phyloP scores from a whole-genome alignment of 2,329 filamentous ascomycete species.

The Fusarium penzigii region DNA sequence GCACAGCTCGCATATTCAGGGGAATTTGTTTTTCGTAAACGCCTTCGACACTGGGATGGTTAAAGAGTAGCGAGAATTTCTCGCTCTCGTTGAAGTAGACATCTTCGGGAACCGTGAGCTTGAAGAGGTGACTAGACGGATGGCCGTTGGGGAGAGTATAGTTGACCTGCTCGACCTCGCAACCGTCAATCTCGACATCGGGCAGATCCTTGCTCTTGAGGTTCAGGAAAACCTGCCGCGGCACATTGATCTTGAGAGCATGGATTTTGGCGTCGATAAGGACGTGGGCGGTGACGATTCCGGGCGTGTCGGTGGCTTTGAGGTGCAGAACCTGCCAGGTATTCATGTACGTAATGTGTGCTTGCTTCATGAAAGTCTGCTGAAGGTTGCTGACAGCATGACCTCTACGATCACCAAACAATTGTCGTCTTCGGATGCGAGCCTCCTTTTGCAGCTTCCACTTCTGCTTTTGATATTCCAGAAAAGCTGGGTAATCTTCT shows the following conservation, averaged over 20 bases:
- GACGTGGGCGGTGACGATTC: conserved; percentile 85
- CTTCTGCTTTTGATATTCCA: conserved; percentile 96
- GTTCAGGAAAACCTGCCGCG: conserved; percentile 87
- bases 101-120: conserved; percentile 85
- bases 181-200: conserved; percentile 82
- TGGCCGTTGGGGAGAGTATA: conserved; percentile 95
- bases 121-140: conserved; percentile 90
- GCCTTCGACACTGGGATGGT: conserved; percentile 92
- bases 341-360: conserved; percentile 83
- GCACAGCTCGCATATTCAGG: conserved; percentile 79
- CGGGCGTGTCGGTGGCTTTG: conserved; percentile 77
- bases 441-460: conserved; percentile 98
- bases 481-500: conserved; percentile 83
- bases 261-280: conserved; percentile 94
- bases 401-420: conserved; percentile 83
- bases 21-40: conserved; percentile 96
- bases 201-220: conserved; percentile 85
- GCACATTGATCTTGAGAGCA: conserved; percentile 82
- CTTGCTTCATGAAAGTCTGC: conserved; percentile 83
- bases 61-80: conserved; percentile 81
- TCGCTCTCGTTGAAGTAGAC: conserved; percentile 82
- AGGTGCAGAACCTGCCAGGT: conserved; percentile 96
- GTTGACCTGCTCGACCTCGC: conserved; percentile 88
- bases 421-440: conserved; percentile 77
- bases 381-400: conserved; percentile 55